phyloP scores from a whole-genome alignment of 176 grass and related monocot species.

The Carex scoparia region DNA sequence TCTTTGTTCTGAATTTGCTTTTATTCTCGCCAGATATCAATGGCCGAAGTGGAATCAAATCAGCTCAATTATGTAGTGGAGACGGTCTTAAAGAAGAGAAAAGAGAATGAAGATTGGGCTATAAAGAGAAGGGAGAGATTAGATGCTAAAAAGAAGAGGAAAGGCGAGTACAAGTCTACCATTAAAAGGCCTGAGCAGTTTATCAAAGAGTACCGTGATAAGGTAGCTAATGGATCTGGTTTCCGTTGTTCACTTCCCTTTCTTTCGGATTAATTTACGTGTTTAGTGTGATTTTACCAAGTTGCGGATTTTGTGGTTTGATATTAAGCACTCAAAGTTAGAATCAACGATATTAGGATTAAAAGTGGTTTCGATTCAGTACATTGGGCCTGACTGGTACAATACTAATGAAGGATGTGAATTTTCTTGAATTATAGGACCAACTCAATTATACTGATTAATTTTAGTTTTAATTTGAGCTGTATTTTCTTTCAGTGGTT shows the following conservation, averaged over 20 bases:
- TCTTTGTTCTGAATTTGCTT: background rate
- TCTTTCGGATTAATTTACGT: background rate
- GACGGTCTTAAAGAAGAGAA: constrained; percentile 81
- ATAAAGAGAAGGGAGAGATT: constrained; percentile 53
- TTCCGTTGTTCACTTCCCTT: background rate
- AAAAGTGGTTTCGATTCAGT: background rate
- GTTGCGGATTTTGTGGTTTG: background rate
- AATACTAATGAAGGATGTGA: background rate
- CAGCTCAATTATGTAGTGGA: constrained; percentile 57
- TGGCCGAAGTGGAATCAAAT: constrained; percentile 47
- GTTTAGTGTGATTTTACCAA: background rate
- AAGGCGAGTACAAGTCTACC: constrained; percentile 33
- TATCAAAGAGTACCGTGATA: constrained; percentile 71
- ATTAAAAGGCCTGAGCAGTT: constrained; percentile 88
- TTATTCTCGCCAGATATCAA: constrained; percentile 12
- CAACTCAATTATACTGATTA: background rate
- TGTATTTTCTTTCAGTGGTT: background rate
- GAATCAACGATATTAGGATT: background rate
- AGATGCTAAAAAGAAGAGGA: constrained; percentile 38
- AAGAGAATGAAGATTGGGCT: constrained; percentile 78
- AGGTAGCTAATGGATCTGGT: constrained; percentile 16
- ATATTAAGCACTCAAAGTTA: background rate
- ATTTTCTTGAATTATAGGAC: background rate
- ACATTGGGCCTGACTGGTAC: background rate
- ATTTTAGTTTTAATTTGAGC: background rate